Conservation (phyloP, 768 basidiomycete genomes). For the Goffeauzyma gilvescens region DNA sequence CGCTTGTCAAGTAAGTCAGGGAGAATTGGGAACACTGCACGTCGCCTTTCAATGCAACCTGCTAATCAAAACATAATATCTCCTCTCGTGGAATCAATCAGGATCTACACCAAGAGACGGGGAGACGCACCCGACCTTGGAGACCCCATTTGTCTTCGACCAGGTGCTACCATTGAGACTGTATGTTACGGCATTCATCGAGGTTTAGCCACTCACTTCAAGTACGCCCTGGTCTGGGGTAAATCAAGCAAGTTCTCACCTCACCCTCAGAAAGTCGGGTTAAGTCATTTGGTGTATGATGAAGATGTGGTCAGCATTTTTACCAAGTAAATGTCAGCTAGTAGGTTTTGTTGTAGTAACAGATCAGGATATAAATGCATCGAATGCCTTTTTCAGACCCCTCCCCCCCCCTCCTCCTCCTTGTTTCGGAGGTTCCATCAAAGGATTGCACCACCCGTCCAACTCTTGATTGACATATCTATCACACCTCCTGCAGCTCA, state of each 20-base stretch:
- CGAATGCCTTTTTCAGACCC: not conserved
- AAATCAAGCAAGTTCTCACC: constrained; percentile 86
- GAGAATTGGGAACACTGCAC: too few species aligned
- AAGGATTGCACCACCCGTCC: too few species aligned
- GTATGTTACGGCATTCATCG: constrained; percentile 88
- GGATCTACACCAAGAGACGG: constrained; percentile 92
- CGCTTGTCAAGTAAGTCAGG: constrained; percentile 26
- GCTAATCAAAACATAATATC: too few species aligned
- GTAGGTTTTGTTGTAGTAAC: too few species aligned
- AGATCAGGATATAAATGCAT: constrained; percentile 32
- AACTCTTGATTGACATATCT: too few species aligned
- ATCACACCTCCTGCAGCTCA: too few species aligned
- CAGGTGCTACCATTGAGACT: constrained; percentile 83
- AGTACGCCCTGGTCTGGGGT: constrained; percentile 89
- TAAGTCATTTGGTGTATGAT: constrained; percentile 63
- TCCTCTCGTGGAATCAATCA: constrained; percentile 39
- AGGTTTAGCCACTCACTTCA: constrained; percentile 73
- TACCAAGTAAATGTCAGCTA: too few species aligned
- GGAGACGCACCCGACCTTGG: constrained; percentile 79
- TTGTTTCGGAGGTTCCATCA: too few species aligned
- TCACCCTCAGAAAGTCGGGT: constrained; percentile 77
- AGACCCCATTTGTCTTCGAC: constrained; percentile 68
- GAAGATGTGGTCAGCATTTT: constrained; percentile 69
- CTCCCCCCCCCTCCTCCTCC: not conserved
- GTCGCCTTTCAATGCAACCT: too few species aligned